Evolutionary conservation across 371 early-diverging fungal species (phyloP).

Genomic region (Catenaria anguillulae): DNA sequence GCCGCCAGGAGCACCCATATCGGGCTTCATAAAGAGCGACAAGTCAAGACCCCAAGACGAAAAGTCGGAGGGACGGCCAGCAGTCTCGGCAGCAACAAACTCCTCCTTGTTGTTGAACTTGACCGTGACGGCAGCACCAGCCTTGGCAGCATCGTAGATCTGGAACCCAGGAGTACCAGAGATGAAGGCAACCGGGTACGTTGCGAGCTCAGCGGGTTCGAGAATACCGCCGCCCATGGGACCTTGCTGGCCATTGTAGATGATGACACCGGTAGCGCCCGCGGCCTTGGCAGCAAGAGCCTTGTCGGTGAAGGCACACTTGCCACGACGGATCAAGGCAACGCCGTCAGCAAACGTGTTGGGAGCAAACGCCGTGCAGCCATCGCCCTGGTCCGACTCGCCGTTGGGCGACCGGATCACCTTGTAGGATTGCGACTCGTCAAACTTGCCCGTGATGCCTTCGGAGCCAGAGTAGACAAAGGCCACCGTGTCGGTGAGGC

Average conservation of each 20-base stretch:
- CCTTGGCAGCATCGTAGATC: not conserved
- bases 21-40: constrained; percentile 49
- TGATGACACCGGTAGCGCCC: constrained; percentile 46
- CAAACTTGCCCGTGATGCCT: too few relatives aligned
- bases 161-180: not conserved
- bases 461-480: too few relatives aligned
- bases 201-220: not conserved
- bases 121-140: not conserved
- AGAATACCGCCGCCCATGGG: not conserved
- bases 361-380: not conserved
- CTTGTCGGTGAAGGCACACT: constrained; percentile 28
- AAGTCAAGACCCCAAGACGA: constrained; percentile 56
- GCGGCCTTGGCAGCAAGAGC: constrained; percentile 30
- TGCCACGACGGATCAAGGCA: constrained; percentile 42
- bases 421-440: too few relatives aligned
- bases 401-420: not conserved
- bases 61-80: too few relatives aligned
- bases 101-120: not conserved
- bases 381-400: not conserved
- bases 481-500: not conserved
- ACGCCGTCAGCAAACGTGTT: constrained; percentile 29
- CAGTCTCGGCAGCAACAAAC: constrained; percentile 18
- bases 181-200: not conserved
- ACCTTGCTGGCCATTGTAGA: constrained; percentile 24
- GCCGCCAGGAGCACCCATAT: constrained; percentile 10